phyloP scores from a whole-genome alignment of 1,284 basidiomycete genomes.

The Boletus holoroseus region DNA sequence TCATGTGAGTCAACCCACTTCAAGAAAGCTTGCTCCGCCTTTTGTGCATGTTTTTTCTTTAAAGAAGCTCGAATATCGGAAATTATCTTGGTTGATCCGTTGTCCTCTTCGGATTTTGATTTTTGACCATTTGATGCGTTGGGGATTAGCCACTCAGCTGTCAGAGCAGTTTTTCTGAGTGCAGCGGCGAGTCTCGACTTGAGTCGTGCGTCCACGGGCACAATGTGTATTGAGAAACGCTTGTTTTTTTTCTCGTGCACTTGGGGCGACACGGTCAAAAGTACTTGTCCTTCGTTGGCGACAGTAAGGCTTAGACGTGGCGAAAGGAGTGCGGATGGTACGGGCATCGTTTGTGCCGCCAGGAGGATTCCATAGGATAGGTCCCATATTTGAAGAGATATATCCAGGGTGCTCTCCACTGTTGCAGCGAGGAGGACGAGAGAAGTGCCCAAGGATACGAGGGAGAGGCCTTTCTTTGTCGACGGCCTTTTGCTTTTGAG shows the following conservation, averaged over 20 bases:
- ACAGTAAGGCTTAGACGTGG: conserved; percentile 33
- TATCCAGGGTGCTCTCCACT: conserved; percentile 40
- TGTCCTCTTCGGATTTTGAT: conserved; percentile 23
- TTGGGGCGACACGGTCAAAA: conserved; percentile 50
- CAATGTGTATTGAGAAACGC: conserved; percentile 50
- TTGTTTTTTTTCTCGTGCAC: conserved; percentile 20
- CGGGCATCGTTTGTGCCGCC: conserved; percentile 46
- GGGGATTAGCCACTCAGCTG: conserved; percentile 46
- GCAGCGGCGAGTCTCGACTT: conserved; percentile 58
- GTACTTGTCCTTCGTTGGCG: conserved; percentile 42
- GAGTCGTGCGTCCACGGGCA: conserved; percentile 49
- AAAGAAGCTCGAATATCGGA: conserved; percentile 35
- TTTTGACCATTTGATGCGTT: conserved; percentile 5
- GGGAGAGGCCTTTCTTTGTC: conserved; percentile 33
- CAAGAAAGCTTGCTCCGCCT: conserved; percentile 47
- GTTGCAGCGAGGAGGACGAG: conserved; percentile 56
- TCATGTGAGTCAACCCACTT: conserved; percentile 43
- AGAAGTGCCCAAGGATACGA: conserved; percentile 56
- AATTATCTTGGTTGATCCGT: conserved; percentile 36
- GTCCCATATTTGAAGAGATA: conserved; percentile 65
- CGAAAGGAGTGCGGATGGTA: conserved; percentile 45
- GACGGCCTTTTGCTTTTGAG: conserved; percentile 16
- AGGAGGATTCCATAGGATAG: conserved; percentile 64
- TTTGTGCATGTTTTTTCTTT: conserved; percentile 30
- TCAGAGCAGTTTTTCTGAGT: conserved; percentile 47